Evolutionary conservation across 2,329 filamentous ascomycete species (phyloP).

Genomic region (Corinectria fuckeliana): DNA sequence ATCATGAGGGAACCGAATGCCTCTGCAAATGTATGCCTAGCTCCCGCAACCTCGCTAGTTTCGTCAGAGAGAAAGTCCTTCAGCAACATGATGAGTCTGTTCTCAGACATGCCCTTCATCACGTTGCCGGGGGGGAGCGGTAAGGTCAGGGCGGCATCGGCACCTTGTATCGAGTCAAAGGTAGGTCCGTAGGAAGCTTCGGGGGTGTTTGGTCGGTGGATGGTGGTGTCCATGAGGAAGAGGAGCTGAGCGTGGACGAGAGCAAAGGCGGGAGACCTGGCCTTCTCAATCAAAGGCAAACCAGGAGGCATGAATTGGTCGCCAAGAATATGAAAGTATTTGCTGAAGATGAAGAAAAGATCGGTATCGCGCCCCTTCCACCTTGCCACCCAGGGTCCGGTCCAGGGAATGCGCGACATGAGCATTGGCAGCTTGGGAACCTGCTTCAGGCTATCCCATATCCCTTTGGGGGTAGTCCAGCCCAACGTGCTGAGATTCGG

Average conservation of each 20-base stretch:
- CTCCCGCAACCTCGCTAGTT: constrained; percentile 45
- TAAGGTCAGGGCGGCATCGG: constrained; percentile 72
- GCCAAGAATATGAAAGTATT: constrained; percentile 82
- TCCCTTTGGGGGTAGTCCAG: constrained; percentile 59
- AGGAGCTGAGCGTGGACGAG: constrained; percentile 84
- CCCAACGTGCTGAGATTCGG: constrained; percentile 63
- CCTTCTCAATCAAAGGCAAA: constrained; percentile 61
- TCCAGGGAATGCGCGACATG: constrained; percentile 79
- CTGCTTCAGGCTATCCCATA: constrained; percentile 66
- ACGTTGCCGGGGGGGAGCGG: constrained; percentile 71
- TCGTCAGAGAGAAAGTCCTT: constrained; percentile 74
- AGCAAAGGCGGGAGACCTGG: constrained; percentile 76
- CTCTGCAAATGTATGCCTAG: constrained; percentile 75
- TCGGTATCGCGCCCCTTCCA: constrained; percentile 91
- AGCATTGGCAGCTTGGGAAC: constrained; percentile 70
- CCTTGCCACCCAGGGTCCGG: constrained; percentile 81
- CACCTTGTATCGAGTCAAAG: constrained; percentile 53
- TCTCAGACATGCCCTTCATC: constrained; percentile 84
- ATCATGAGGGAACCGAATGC: constrained; percentile 77
- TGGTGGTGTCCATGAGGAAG: constrained; percentile 78
- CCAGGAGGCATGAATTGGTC: constrained; percentile 72
- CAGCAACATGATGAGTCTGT: constrained; percentile 80
- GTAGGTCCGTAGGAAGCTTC: constrained; percentile 53
- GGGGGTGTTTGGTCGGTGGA: constrained; percentile 73
- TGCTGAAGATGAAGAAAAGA: constrained; percentile 89